Evolutionary conservation across 768 basidiomycete genomes (phyloP).

Genomic region (Rhizopogon roseolus): DNA sequence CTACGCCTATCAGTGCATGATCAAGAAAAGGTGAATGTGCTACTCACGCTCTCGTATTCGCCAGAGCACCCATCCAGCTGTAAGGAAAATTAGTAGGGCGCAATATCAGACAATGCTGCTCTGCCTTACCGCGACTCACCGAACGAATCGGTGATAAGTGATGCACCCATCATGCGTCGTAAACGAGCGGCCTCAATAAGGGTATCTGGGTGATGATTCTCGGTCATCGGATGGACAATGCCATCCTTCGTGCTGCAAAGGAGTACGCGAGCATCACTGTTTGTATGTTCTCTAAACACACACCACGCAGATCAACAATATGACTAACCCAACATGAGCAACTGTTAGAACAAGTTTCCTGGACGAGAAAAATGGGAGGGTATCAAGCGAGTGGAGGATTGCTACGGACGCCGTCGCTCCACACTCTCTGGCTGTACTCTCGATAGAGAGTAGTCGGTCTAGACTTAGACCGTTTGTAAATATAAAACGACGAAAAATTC

Average conservation of each 20-base stretch:
- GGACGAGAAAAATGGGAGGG: conserved; percentile 80
- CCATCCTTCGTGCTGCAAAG: conserved; percentile 74
- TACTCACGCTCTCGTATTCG: conserved; percentile 82
- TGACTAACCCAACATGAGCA: conserved; percentile 82
- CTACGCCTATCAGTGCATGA: conserved; percentile 32
- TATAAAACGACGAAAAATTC: neutral
- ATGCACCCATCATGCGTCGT: conserved; percentile 85
- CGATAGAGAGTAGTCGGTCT: conserved; percentile 67
- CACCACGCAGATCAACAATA: neutral
- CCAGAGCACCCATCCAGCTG: conserved; percentile 94
- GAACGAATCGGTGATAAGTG: conserved; percentile 89
- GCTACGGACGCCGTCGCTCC: conserved; percentile 92
- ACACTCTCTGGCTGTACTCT: conserved; percentile 65
- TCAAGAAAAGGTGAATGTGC: neutral
- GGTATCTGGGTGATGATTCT: conserved; percentile 93
- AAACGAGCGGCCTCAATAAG: conserved; percentile 81
- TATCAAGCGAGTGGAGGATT: conserved; percentile 86
- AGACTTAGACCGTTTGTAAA: conserved; percentile 19
- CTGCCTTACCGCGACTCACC: conserved; percentile 75
- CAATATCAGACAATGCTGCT: neutral
- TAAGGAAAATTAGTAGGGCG: neutral
- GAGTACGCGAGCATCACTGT: conserved; percentile 85
- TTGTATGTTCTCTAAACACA: neutral
- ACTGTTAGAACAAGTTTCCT: conserved; percentile 74
- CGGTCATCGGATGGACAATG: conserved; percentile 79